Percentiles rank a stretch among this genome's conserved stretches.
These are phyloP conservation scores for Suillus subaureus DNA, from an alignment of 768 basidiomycete species.

Conservation along the genomic window DNA sequence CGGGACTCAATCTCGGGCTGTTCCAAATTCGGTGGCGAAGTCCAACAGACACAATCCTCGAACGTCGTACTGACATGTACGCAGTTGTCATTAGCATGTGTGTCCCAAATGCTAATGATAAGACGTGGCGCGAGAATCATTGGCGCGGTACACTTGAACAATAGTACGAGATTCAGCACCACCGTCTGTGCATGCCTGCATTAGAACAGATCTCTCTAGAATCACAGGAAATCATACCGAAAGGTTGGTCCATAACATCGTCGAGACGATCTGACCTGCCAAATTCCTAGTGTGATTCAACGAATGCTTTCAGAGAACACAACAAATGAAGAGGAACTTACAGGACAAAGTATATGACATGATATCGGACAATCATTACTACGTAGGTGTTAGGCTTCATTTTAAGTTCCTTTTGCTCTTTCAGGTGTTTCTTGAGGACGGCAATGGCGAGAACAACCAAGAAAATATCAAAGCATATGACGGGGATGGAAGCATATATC, in stretches of 20 bases:
- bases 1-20: too few relatives aligned
- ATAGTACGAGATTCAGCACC: not conserved
- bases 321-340: not conserved
- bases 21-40: too few relatives aligned
- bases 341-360: not conserved
- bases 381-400: not conserved
- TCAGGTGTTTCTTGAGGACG: not conserved
- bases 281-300: not conserved
- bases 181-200: not conserved
- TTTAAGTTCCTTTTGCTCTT: not conserved
- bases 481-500: not conserved
- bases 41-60: not conserved
- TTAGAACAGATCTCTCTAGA: not conserved
- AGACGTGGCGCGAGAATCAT: not conserved
- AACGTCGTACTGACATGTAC: not conserved
- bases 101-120: not conserved
- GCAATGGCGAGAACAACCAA: not conserved
- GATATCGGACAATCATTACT: not conserved
- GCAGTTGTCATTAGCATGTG: not conserved
- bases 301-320: not conserved
- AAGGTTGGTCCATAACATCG: not conserved
- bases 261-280: not conserved
- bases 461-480: not conserved
- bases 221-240: not conserved
- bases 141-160: not conserved